Evolutionary conservation across 1,284 basidiomycete genomes (phyloP).

Genomic region (Erythrobasidium hasegawianum): DNA sequence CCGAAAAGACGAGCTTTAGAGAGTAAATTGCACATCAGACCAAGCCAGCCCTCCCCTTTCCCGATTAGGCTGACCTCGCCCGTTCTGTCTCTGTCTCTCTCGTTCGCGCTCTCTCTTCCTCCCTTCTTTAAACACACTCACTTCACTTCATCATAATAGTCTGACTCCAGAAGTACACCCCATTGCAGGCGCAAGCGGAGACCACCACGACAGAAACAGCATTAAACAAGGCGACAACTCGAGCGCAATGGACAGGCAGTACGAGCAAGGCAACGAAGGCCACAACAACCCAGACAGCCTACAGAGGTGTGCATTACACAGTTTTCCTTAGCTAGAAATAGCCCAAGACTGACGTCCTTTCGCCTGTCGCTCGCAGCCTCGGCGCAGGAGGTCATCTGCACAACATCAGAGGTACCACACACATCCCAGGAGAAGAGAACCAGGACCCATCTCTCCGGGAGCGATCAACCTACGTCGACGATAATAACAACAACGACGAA

Average conservation of each 20-base stretch:
- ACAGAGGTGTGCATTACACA: not conserved
- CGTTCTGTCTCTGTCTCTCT: too few relatives aligned
- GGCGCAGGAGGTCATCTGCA: not conserved
- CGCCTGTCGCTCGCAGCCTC: not conserved
- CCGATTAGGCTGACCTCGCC: too few relatives aligned
- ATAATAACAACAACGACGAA: not conserved
- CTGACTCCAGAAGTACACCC: not conserved
- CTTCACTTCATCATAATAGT: not conserved
- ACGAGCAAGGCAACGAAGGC: not conserved
- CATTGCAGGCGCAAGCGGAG: not conserved
- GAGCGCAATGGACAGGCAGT: not conserved
- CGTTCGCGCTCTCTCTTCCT: too few relatives aligned
- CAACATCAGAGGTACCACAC: not conserved
- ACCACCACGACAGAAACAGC: not conserved
- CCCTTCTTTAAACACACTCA: not conserved
- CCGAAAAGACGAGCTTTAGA: conserved; percentile 1
- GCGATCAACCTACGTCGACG: not conserved
- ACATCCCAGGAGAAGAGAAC: conserved; percentile 3
- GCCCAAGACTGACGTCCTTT: not conserved
- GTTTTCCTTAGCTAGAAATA: too few relatives aligned
- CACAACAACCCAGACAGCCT: not conserved
- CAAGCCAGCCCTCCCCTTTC: not conserved
- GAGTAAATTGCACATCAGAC: not conserved
- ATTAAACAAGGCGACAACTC: not conserved
- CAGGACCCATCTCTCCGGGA: not conserved